Conservation (phyloP, 495 filamentous ascomycete species). For the Aspergillus campestris region DNA sequence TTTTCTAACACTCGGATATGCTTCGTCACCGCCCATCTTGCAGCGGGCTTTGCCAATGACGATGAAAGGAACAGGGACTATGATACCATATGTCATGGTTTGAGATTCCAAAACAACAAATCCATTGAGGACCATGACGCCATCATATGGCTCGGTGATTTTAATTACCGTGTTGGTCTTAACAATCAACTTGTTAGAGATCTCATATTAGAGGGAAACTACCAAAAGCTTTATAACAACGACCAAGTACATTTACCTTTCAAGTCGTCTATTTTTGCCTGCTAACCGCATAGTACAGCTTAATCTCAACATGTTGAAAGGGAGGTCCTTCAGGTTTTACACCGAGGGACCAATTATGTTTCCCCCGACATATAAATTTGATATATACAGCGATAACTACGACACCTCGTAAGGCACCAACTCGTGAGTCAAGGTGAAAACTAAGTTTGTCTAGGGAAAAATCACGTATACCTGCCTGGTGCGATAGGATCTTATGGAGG, state of each 20-base stretch:
- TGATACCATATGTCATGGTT: slow-evolving; percentile 73
- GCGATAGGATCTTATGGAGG: slow-evolving; percentile 83
- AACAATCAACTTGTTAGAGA: slow-evolving; percentile 69
- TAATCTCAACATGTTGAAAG: slow-evolving; percentile 92
- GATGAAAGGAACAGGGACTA: slow-evolving; percentile 94
- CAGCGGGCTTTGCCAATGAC: slow-evolving; percentile 94
- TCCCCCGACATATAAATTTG: slow-evolving; percentile 90
- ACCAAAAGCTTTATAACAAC: slow-evolving; percentile 79
- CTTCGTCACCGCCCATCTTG: slow-evolving; percentile 94
- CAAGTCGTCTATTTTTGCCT: not conserved
- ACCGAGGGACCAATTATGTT: slow-evolving; percentile 81
- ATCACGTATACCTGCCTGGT: slow-evolving; percentile 91
- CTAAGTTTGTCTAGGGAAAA: slow-evolving; percentile 58
- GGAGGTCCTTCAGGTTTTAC: slow-evolving; percentile 81
- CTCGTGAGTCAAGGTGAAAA: not conserved
- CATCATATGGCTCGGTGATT: slow-evolving; percentile 97
- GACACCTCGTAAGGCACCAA: slow-evolving; percentile 69
- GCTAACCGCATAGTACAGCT: slow-evolving; percentile 43
- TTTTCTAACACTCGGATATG: slow-evolving; percentile 89
- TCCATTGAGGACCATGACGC: slow-evolving; percentile 87
- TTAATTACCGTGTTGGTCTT: slow-evolving; percentile 95
- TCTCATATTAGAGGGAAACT: slow-evolving; percentile 58
- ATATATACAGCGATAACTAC: slow-evolving; percentile 77
- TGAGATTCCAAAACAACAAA: slow-evolving; percentile 84
- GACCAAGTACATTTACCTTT: slow-evolving; percentile 58